Evolutionary conservation across 2,329 filamentous ascomycete species (phyloP), one percentile per base, ranked within the genome.

Genomic region (Neofusicoccum cordaticola): DNA sequence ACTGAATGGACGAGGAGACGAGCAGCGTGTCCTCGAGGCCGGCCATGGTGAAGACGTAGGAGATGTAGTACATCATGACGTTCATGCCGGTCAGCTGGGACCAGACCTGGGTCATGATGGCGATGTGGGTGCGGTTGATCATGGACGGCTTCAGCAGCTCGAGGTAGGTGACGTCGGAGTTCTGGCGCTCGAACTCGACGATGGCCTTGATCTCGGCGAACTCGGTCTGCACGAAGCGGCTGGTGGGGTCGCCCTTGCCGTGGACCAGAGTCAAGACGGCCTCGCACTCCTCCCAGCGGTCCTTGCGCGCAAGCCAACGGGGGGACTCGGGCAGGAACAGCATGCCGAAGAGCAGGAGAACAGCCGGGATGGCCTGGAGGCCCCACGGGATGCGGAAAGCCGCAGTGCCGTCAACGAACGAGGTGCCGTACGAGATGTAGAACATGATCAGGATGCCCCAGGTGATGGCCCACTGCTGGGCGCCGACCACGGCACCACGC

Each of bases 41-140:
- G 15, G 89, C 88, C 89, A 92, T 92, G 11, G 82, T 82, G 74
- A 91, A 91, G 65, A 91, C 84, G 68, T 90, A 90, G 4, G 76
- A 79, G 35, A 81, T 69, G 66, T 70, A 67, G 47, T 68, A 63
- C 74, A 86, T 88, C 89, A 87, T 89, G 42, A 86, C 88, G 70
- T 91, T 92, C 89, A 91, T 91, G 17, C 90, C 90, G 1, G 88
- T 91, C 53, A 92, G 77, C 73, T 93, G 90, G 11, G 84, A 87
- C 90, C 90, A 90, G 70, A 92, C 88, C 77, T 92, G 90, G 1
- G 83, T 89, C 73, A 90, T 91, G 47, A 92, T 72, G 67, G 88
- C 90, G 67, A 91, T 88, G 68, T 88, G 80, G 8, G 88, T 90
- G 35, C 90, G 85, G 77, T 91, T 89, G 73, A 92, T 82, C 87